Evolutionary conservation across 73 alveolate genomes (phyloP).

Genomic region (Stentor roeselii): DNA sequence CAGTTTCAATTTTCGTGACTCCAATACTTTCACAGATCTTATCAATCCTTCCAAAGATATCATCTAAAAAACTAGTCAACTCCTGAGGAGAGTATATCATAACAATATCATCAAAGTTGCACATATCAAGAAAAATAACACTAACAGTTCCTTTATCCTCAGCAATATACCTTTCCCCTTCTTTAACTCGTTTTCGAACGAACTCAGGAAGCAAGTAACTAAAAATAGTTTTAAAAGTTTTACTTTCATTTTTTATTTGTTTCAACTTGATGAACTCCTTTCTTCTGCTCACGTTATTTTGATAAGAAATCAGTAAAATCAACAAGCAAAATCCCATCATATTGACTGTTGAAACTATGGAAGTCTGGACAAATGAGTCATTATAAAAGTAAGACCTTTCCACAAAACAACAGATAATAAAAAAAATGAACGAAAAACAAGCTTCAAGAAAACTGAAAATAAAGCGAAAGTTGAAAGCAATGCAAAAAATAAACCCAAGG

Average conservation of each 20-base stretch:
- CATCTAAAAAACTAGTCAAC: conserved; percentile 51
- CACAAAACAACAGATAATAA: too few species aligned
- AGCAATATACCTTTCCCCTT: conserved; percentile 40
- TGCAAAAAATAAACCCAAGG: too few species aligned
- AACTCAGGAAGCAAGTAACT: conserved; percentile 11
- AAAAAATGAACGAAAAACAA: too few species aligned
- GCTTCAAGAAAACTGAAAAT: too few species aligned
- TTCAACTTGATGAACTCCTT: neutral
- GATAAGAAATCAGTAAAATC: neutral
- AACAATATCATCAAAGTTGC: conserved; percentile 53
- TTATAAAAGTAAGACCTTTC: too few species aligned
- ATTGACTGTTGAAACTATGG: neutral
- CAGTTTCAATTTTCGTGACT: conserved; percentile 54
- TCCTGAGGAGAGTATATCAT: conserved; percentile 43
- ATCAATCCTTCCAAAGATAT: conserved; percentile 52
- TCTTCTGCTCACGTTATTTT: conserved; percentile 2
- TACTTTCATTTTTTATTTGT: neutral
- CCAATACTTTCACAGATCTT: conserved; percentile 42
- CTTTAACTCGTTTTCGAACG: neutral
- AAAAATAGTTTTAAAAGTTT: neutral
- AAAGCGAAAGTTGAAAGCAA: too few species aligned
- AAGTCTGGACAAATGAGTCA: too few species aligned
- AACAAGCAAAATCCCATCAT: neutral
- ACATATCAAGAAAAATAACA: conserved; percentile 49
- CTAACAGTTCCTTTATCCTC: conserved; percentile 66